Evolutionary conservation across 2,329 filamentous ascomycete genomes (phyloP).

Genomic region (Cercospora zeae-maydis): DNA sequence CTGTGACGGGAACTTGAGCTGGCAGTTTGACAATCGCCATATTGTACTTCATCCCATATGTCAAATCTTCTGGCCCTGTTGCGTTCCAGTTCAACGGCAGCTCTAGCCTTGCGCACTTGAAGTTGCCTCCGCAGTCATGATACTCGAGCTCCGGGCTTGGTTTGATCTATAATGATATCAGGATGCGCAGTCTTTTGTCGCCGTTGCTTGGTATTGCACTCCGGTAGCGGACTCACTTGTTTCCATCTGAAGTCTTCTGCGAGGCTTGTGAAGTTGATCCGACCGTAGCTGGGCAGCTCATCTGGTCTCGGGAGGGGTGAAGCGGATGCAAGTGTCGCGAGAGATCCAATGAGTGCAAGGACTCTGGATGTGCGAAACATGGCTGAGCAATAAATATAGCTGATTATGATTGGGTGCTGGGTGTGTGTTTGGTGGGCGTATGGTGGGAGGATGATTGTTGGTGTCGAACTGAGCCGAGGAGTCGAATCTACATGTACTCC

Average conservation of each 20-base stretch:
- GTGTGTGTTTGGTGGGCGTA: neutral
- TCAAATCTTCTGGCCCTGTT: constrained; percentile 20
- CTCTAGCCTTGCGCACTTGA: constrained; percentile 48
- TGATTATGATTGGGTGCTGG: neutral
- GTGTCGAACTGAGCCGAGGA: neutral
- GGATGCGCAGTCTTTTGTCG: neutral
- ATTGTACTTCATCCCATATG: constrained; percentile 21
- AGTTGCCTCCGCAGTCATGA: neutral
- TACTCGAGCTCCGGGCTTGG: neutral
- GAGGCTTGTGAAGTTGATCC: neutral
- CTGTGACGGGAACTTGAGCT: constrained; percentile 41
- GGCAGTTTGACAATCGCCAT: constrained; percentile 49
- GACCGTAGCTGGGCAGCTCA: neutral
- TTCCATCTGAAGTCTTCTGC: neutral
- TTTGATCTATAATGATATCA: neutral
- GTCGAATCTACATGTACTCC: neutral
- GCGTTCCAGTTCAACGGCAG: constrained; percentile 48
- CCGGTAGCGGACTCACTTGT: neutral
- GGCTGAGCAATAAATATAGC: neutral
- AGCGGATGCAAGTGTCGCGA: neutral
- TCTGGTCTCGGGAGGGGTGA: neutral
- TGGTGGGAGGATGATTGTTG: neutral
- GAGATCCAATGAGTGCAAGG: neutral
- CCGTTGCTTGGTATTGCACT: neutral
- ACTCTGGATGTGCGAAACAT: neutral